A percentile compares a stretch with the other conserved stretches of the same genome.
phyloP scores from a whole-genome alignment of 1,284 basidiomycete species.

The Malassezia sp. region DNA sequence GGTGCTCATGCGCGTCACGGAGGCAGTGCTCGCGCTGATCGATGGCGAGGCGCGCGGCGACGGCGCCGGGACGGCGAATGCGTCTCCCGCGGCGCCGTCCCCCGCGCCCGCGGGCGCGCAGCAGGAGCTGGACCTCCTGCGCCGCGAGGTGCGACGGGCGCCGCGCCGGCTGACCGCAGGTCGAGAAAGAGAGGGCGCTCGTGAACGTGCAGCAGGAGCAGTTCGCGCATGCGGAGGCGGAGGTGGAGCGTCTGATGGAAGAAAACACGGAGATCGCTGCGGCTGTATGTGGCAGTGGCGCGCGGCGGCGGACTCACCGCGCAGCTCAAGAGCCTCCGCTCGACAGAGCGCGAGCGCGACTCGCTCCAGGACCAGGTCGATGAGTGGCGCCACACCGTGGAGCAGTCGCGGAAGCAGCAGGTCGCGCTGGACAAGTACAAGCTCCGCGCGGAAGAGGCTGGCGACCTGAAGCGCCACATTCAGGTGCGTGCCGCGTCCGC shows the following conservation, averaged over 20 bases:
- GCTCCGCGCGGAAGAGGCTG: not conserved
- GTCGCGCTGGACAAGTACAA: constrained; percentile 1
- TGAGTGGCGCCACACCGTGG: constrained; percentile 3
- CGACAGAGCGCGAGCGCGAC: constrained; percentile 7
- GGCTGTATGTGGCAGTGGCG: not conserved
- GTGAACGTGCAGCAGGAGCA: constrained; percentile 5
- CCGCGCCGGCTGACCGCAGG: too few species aligned
- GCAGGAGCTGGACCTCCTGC: not conserved
- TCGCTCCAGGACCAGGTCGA: constrained; percentile 7
- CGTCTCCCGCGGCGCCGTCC: not conserved
- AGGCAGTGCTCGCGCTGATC: constrained; percentile 23
- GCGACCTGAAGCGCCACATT: constrained; percentile 3
- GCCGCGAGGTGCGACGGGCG: too few species aligned
- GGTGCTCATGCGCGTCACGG: constrained; percentile 61
- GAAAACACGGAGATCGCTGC: constrained; percentile 4
- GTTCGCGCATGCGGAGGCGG: constrained; percentile 1
- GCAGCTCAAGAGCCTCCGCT: constrained; percentile 1
- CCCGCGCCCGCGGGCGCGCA: not conserved
- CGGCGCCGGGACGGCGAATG: too few species aligned
- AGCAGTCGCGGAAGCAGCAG: constrained; percentile 5
- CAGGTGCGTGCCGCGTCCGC: not conserved
- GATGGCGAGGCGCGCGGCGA: not conserved
- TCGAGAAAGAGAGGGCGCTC: not conserved
- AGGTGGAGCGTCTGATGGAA: constrained; percentile 3
- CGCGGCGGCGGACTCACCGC: not conserved